Evolutionary conservation across 495 filamentous ascomycete genomes (phyloP), one percentile per base, ranked within the genome.

Genomic region (Aspergillus wentii): DNA sequence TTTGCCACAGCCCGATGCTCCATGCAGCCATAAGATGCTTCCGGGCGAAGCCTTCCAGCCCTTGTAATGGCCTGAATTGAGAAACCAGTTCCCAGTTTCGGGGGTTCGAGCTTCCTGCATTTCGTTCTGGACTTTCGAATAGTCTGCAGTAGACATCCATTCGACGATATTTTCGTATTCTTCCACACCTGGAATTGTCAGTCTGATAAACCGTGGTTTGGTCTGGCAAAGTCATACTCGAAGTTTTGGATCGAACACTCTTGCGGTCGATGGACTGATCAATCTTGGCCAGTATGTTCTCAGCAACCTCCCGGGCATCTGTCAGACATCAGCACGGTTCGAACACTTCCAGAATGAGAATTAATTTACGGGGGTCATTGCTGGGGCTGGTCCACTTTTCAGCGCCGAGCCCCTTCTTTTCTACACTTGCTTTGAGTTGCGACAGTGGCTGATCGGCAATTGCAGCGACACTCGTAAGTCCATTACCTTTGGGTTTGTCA

Each of bases 1-100:
- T 32, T 46, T 46, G 3, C 43, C 43, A 23, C 43, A 46, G 11
- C 43, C 43, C 14, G 21, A 30, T 38, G 23, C 13, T 17, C 34
- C 34, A 37, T 26, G 9, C 14, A 37, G 22, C 34, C 34, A 37
- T 11, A 25, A 28, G 14, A 27, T n/a, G 7, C 13, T 23, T 16
- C 34, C 34, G 8, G 34, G 34, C 3, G 13, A 6, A 18, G 21
- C n/a, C 22, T 37, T 37, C 34, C 34, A 37, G 13, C 27, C 20
- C 18, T 27, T 8, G 27, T 37, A 37, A 13, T 37, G 21, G 6
- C 6, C 7, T 25, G 13, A 37, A 5, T 27, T 6, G 17, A 27
- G 19, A 27, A 37, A 11, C 34, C 34, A 37, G 15, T 27, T 13
- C 7, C 34, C 34, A 6, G 34, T 37, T 2, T 27, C n/a, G 6